Base-by-base conservation (phyloP, 164 flowering plant species). In the Magnolia sinica region DNA sequence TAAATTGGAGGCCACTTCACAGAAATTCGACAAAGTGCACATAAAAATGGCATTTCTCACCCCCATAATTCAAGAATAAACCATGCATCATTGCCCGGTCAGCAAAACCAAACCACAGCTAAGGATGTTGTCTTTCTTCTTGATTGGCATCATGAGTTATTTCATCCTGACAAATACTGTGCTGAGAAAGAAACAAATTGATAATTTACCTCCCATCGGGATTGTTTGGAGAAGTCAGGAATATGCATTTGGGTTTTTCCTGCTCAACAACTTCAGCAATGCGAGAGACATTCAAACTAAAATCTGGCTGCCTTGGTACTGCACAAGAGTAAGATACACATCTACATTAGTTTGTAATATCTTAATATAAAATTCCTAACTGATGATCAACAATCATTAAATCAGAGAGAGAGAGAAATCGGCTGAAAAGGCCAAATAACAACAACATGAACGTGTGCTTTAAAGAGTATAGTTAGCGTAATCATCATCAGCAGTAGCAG, bases 151-250 rank as follows among this genome's bases (percentile, higher is more conserved):
- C 4, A 70, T 70, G 73, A 8, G 7, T 70, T 50, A 11, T 68
- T 75, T 20, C 18, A 10, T 50, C 51, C 45, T 20, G 1, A 0
- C 20, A 69, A 10, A 37, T 7, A 45, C 29, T 50, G 20, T 11
- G 58, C 14, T 51, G 64, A 31, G 14, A 52, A 18, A 55, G 19
- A 74, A 50, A 1, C 20, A 65, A 31, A 64, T 3, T 74, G 49
- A 71, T 29, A 29, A 45, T 7, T 68, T 85, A 96, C 99, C 99
- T 96, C 78, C 99, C 99, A 89, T 96, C 99, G 73, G 99, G 99
- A 86, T 96, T 96, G 80, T 96, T 96, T 20, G 99, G 98, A 77
- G 98, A 96, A 64, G 99, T 96, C 72, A 96, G 82, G 75, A 96
- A 94, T 82, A 96, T 94, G 86, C 92, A 87, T 82, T 96, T 96